These are phyloP conservation scores for Glaciozyma martinii DNA, from an alignment of 768 basidiomycete species.

Conservation along the genomic window DNA sequence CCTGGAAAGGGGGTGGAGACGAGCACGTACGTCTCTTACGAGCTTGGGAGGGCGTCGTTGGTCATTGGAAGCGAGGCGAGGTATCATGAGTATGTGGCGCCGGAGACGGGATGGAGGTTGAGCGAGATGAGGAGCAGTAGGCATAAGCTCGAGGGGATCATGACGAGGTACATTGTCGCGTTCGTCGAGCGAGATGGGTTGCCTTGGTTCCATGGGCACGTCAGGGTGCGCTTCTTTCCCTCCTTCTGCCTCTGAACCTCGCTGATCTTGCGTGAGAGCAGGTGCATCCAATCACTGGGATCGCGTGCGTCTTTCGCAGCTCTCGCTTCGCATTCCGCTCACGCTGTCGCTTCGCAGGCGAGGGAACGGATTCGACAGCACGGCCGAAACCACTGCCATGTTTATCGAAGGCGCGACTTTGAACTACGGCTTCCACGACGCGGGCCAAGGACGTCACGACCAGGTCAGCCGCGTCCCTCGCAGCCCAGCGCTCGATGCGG, in stretches of 20 bases:
- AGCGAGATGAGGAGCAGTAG: background rate
- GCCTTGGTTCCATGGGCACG: background rate
- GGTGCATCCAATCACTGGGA: background rate
- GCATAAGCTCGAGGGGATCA: background rate
- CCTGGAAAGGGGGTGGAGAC: background rate
- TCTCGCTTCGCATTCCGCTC: background rate
- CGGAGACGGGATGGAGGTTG: background rate
- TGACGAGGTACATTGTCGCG: background rate
- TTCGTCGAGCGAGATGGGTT: background rate
- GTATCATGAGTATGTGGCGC: background rate
- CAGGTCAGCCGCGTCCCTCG: background rate
- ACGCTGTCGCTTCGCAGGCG: background rate
- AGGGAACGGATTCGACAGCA: background rate
- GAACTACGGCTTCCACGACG: slow-evolving; percentile 4
- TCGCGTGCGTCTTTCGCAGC: background rate
- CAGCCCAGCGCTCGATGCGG: background rate
- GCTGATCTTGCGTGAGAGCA: background rate
- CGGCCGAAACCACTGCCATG: background rate
- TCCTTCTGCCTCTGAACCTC: background rate
- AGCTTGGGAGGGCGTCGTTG: background rate
- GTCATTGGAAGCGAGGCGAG: background rate
- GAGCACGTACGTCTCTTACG: background rate
- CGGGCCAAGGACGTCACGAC: background rate
- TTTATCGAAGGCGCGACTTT: background rate
- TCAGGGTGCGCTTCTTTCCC: background rate